Evolutionary conservation across 176 grass and related monocot genomes (phyloP).

Genomic region (Pharus latifolius): DNA sequence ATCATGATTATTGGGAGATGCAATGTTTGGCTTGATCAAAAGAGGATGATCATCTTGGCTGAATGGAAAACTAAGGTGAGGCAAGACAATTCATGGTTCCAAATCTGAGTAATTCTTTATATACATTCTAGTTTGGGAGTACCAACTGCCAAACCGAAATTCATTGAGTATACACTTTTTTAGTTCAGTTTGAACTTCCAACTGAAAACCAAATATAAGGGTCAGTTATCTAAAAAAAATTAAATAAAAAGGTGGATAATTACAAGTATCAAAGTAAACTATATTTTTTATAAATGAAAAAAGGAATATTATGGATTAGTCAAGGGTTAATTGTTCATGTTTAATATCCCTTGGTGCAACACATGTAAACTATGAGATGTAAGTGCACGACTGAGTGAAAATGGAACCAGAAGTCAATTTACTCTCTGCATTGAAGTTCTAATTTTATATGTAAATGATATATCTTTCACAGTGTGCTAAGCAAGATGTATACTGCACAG

Average conservation of each 20-base stretch:
- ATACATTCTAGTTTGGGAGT: not conserved
- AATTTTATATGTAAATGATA: not conserved
- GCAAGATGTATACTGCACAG: no score
- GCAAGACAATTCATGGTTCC: not conserved
- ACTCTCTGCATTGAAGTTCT: not conserved
- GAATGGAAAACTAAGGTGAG: not conserved
- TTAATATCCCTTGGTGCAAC: not conserved
- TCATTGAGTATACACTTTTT: not conserved
- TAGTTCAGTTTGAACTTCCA: not conserved
- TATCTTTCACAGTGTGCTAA: no score
- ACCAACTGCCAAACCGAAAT: not conserved
- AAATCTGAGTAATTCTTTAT: not conserved
- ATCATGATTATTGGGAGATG: not conserved
- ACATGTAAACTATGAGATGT: not conserved
- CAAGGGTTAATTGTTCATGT: no score
- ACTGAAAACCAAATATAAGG: no score
- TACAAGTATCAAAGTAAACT: no score
- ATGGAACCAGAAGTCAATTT: not conserved
- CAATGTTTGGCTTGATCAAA: not conserved
- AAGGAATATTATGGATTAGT: no score
- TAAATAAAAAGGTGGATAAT: no score
- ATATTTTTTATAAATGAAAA: no score
- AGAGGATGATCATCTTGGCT: not conserved
- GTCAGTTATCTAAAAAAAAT: no score
- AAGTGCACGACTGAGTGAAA: not conserved